Evolutionary conservation across 225 moss, liverwort and hornwort species (phyloP), one percentile per base, ranked within the genome.

Genomic region (Straminergon stramineum): DNA sequence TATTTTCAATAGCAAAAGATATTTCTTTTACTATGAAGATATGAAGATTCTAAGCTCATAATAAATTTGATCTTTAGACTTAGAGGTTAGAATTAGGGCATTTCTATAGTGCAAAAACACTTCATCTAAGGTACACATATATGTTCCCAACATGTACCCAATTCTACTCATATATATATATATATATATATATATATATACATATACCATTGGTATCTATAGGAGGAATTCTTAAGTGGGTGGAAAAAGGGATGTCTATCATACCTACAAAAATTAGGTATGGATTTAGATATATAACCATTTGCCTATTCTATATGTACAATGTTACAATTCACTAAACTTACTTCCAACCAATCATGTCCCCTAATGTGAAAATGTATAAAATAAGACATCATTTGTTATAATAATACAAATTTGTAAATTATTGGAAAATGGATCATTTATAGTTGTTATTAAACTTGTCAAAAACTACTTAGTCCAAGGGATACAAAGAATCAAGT

Each of bases 151-250:
- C 7, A 0, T 69, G 0, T 2, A 22, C 0, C n/a, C 7, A 69
- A 69, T 69, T 69, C 7, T 4, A 1, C 13, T 7, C 0, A 23
- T 7, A 7, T 24, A 2, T 70, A 39, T 0, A 39, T 0, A 39
- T 23, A n/a, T n/a, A n/a, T n/a, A 48, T 48, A 48, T 48, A 12
- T 6, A 22, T 22, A 21, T n/a, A 3, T 69, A 23, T 37, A 68
- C 12, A 3, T 69, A 23, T 37, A 68, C 12, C 68, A 37, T 68
- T 34, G 12, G 21, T 11, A 37, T 20, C 0, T 21, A 12, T 37
- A 35, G 1, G 6, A 35, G 1, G 6, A 68, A 37, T 10, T 35
- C 20, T 67, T 20, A 67, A 37, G 20, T 35, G 2, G 37, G 21
- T 68, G 12, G n/a, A 13, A 69, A 69, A 69, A 2, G 5, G 1